Evolutionary conservation across 2,329 filamentous ascomycete species (phyloP).

Genomic region (Cercospora brassicicola): DNA sequence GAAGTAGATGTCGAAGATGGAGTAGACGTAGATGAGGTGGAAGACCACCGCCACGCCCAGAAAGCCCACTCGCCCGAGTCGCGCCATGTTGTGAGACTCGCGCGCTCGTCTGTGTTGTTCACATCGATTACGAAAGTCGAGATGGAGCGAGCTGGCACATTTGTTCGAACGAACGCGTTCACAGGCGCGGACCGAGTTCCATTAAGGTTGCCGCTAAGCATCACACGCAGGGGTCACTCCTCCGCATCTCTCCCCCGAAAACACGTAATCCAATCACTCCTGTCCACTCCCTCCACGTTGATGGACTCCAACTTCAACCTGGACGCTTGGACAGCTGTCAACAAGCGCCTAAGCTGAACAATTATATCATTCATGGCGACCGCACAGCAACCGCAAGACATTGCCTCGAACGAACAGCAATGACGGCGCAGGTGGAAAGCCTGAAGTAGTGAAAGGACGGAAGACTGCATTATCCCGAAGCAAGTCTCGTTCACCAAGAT

Average conservation of each 20-base stretch:
- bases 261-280: not conserved
- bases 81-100: conserved; percentile 46
- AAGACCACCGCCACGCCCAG: conserved; percentile 86
- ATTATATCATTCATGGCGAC: too few species aligned
- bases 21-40: conserved; percentile 89
- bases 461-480: too few species aligned
- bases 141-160: not conserved
- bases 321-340: too few species aligned
- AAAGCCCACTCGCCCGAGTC: conserved; percentile 73
- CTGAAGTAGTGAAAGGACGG: too few species aligned
- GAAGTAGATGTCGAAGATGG: conserved; percentile 98
- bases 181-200: conserved; percentile 1
- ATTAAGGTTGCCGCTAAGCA: conserved; percentile 3
- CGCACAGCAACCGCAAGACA: too few species aligned
- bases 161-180: not conserved
- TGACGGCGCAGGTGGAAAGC: too few species aligned
- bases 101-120: not conserved
- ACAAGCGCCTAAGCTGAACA: too few species aligned
- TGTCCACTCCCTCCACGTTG: not conserved
- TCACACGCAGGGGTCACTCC: not conserved
- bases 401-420: too few species aligned
- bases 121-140: not conserved
- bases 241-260: not conserved
- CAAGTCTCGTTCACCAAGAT: too few species aligned
- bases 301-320: too few species aligned